Percentiles rank a stretch among this genome's conserved stretches.
Conservation (phyloP, 2,329 filamentous ascomycete genomes). For the Aspergillus texensis region DNA sequence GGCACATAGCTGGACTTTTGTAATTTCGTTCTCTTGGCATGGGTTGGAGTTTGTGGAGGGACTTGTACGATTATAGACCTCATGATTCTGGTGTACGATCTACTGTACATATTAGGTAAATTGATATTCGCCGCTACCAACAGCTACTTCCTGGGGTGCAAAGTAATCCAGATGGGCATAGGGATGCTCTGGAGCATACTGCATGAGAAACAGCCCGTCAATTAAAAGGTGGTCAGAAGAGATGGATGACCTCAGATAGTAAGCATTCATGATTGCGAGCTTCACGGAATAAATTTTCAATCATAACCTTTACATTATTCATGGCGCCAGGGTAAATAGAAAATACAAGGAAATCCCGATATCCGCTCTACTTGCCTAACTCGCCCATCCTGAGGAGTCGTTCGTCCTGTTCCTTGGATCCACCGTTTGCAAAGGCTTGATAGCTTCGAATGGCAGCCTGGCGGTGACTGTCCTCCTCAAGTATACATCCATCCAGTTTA, state of each 20-base stretch:
- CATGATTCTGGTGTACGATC: conserved; percentile 6
- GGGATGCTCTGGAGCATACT: not conserved
- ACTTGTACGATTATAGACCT: conserved; percentile 7
- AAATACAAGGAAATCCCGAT: not conserved
- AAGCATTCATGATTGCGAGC: not conserved
- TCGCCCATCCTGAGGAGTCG: conserved; percentile 21
- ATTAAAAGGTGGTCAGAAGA: not conserved
- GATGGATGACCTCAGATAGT: not conserved
- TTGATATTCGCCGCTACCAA: not conserved
- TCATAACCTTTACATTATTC: not conserved
- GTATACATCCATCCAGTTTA: not conserved
- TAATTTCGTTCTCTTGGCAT: conserved; percentile 18
- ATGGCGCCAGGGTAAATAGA: not conserved
- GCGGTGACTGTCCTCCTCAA: conserved; percentile 6
- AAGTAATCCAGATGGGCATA: not conserved
- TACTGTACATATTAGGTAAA: conserved; percentile 17
- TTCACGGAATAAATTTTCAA: not conserved
- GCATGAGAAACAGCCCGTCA: not conserved
- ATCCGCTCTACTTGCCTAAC: not conserved
- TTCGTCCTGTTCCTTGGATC: conserved; percentile 31
- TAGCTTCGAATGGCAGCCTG: conserved; percentile 22
- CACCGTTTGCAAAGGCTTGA: conserved; percentile 34
- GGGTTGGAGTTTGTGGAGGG: conserved; percentile 19
- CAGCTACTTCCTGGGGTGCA: not conserved
- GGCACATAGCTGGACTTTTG: conserved; percentile 2